Percentiles rank a stretch among this genome's conserved stretches.
Evolutionary conservation across 2,329 filamentous ascomycete genomes (phyloP).

Genomic region (Pseudogymnoascus sp.): DNA sequence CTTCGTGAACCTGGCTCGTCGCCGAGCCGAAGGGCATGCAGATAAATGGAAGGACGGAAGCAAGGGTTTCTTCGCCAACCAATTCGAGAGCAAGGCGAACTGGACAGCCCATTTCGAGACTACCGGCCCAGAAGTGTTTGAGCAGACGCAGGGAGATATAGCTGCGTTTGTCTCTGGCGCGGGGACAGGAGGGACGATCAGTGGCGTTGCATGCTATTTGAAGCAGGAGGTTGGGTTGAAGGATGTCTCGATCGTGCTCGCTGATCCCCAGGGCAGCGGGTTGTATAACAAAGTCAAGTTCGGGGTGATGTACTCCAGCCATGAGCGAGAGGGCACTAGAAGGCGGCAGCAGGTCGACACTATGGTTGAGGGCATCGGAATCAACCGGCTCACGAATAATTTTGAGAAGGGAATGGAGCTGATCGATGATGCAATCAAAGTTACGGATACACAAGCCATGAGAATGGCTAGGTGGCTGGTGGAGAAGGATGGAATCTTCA

Average conservation of each 20-base stretch:
- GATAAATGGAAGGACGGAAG: conserved; percentile 50
- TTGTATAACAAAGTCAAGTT: conserved; percentile 87
- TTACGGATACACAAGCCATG: conserved; percentile 82
- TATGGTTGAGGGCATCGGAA: conserved; percentile 91
- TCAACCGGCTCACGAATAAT: conserved; percentile 90
- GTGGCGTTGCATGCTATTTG: conserved; percentile 75
- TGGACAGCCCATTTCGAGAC: conserved; percentile 73
- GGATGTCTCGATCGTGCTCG: conserved; percentile 60
- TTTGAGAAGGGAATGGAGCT: conserved; percentile 81
- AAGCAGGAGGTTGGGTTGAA: conserved; percentile 50
- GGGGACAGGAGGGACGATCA: conserved; percentile 88
- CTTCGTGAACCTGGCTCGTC: conserved; percentile 86
- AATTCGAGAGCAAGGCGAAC: conserved; percentile 90
- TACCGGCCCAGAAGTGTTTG: conserved; percentile 84
- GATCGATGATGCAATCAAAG: conserved; percentile 82
- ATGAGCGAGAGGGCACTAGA: conserved; percentile 84
- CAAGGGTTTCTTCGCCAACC: conserved; percentile 86
- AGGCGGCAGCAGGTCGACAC: conserved; percentile 88
- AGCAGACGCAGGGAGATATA: conserved; percentile 64
- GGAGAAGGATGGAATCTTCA: conserved; percentile 89
- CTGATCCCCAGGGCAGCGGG: conserved; percentile 90
- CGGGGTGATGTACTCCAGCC: conserved; percentile 90
- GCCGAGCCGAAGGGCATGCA: conserved; percentile 69
- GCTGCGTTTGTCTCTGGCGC: conserved; percentile 91
- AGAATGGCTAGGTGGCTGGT: conserved; percentile 95